Evolutionary conservation across 176 grass and related monocot species (phyloP).

Genomic region (Olyra latifolia): DNA sequence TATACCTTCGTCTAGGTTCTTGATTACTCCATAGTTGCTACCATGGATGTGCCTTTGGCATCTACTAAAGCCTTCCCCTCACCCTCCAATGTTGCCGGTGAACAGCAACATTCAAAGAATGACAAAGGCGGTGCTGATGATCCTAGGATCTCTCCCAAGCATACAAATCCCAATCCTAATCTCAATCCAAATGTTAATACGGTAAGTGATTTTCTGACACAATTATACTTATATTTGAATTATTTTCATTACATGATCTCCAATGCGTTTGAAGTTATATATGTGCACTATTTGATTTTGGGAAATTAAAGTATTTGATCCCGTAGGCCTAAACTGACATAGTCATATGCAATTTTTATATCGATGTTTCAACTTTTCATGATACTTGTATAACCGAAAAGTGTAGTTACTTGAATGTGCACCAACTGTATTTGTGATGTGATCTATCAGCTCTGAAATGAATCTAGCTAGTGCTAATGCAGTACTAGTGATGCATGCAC

Average conservation of each 20-base stretch:
- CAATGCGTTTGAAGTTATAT: neutral
- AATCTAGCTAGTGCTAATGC: neutral
- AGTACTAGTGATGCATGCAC: neutral
- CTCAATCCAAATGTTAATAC: neutral
- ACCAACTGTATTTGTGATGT: neutral
- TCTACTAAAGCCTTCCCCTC: conserved; percentile 35
- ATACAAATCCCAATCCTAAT: neutral
- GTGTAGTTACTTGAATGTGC: neutral
- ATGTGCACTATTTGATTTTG: neutral
- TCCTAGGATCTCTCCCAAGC: neutral
- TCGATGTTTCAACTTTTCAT: neutral
- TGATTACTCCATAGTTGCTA: neutral
- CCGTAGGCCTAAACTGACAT: neutral
- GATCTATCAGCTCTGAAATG: neutral
- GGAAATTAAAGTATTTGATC: neutral
- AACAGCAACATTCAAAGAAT: neutral
- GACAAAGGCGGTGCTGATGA: neutral
- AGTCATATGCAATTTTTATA: neutral
- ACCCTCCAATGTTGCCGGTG: neutral
- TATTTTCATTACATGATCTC: neutral
- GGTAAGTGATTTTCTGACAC: neutral
- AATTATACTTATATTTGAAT: neutral
- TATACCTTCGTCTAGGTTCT: neutral
- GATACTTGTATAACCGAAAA: neutral
- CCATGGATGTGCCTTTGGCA: conserved; percentile 45